These are phyloP conservation scores for Fibroporia radiculosa DNA, from an alignment of 768 basidiomycete genomes.

Conservation along the genomic window DNA sequence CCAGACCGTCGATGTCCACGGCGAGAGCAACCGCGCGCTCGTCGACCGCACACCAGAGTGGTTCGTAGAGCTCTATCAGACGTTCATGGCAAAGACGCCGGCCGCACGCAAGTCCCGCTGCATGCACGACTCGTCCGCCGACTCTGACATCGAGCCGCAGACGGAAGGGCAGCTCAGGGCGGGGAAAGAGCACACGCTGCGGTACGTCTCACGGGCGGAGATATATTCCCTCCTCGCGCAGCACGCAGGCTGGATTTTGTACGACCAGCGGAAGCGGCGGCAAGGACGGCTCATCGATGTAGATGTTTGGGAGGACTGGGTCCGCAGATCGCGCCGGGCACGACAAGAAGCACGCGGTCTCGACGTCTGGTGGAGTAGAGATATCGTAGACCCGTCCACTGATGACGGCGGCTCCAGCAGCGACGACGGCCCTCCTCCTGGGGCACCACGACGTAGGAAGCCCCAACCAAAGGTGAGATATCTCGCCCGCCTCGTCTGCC, in stretches of 20 bases:
- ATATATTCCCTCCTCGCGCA: constrained; percentile 43
- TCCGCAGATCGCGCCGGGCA: not conserved
- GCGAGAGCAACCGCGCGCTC: constrained; percentile 17
- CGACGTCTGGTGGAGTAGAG: constrained; percentile 8
- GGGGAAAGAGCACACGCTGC: constrained; percentile 32
- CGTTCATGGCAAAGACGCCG: constrained; percentile 18
- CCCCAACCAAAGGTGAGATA: not conserved
- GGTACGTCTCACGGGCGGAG: constrained; percentile 43
- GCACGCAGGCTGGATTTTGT: constrained; percentile 53
- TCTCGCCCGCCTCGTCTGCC: not conserved
- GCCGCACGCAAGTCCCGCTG: constrained; percentile 28
- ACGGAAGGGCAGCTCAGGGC: constrained; percentile 20
- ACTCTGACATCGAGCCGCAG: constrained; percentile 23
- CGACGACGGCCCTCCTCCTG: not conserved
- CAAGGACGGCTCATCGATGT: constrained; percentile 32
- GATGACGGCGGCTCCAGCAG: not conserved
- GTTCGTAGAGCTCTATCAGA: constrained; percentile 38
- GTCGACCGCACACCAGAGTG: constrained; percentile 40
- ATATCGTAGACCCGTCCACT: not conserved
- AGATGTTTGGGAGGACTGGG: constrained; percentile 39
- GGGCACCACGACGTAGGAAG: not conserved
- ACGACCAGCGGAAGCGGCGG: constrained; percentile 30
- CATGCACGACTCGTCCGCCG: constrained; percentile 16
- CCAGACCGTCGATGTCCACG: constrained; percentile 6
- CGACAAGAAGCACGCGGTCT: constrained; percentile 4